Base-by-base conservation (phyloP, 495 filamentous ascomycete species). In the Cercophora sp. region DNA sequence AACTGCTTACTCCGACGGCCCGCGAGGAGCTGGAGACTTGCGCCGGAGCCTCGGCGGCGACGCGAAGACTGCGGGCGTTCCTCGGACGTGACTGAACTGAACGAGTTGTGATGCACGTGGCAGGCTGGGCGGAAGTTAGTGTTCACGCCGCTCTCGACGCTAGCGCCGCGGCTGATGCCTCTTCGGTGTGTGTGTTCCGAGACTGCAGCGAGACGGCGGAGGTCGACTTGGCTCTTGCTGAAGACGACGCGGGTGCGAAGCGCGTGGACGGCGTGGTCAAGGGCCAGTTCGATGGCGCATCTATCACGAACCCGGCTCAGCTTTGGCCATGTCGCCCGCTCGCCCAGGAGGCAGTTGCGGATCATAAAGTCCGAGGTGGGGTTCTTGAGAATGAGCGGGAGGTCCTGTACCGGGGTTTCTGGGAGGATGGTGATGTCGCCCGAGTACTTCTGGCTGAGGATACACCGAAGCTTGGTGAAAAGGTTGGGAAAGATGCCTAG, bases 391-490 rank as follows among this genome's bases (percentile, higher is more conserved):
- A 96, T 85, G 15, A 79, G 77, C 3, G 85, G 88, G 27, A 95
- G 82, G 55, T 94, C 84, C 4, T 79, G 73, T 26, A 86, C 83
- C 2, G 80, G 76, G 43, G 95, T 85, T 48, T 88, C 82, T 0
- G 91, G 91, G 44, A 95, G 79, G 46, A 96, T 96, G 40, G 87
- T 96, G 65, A 96, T 95, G 67, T 96, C 90, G n/a, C 92, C 92
- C 3, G 86, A 88, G 58, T 96, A 96, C 55, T 86, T 89, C 60
- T 96, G 91, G 55, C 84, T 90, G 42, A 96, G 72, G 18, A 96
- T 85, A 0, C 86, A 89, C 24, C 84, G 79, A 5, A 82, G 72
- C 61, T 96, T 96, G 26, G 83, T 89, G 54, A 95, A 69, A 2
- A 84, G 73, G 46, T 84, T 95, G 19, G 87, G 88, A 57, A 94